Base-by-base conservation (phyloP, 2,329 filamentous ascomycete species). In the Neopestalotiopsis rosae region DNA sequence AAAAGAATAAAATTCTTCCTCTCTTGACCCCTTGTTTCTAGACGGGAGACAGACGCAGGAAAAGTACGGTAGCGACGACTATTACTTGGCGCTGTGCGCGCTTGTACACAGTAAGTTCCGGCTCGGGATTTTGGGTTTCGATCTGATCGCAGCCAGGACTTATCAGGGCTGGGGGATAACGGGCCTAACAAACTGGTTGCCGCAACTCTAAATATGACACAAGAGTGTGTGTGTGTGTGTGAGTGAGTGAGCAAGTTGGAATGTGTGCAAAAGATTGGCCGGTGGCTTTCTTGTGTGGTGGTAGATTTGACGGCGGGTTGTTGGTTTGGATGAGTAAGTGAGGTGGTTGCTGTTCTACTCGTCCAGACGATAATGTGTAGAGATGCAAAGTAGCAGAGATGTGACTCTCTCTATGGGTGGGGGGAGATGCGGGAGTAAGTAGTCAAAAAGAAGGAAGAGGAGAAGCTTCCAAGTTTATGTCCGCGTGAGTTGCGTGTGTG, bases 21-120 rank as follows among this genome's bases (percentile, higher is more conserved):
- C 45, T 52, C 20, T 52, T 52, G 6, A 6, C 17, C n/a, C 45
- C 6, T 52, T 52, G 45, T 38, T 38, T 38, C 24, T 38, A 38
- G 45, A 52, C n/a, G 45, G 45, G 45, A 52, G 45, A 49, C 42
- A 49, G 42, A 52, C 17, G 45, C 17, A 52, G 17, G 45, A 52
- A 52, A 52, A 52, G 45, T 52, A 62, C 59, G 20, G 61, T 64
- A 64, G 61, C 28, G 40, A 52, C 10, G n/a, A 24, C 30, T 20
- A 45, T 64, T 64, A 49, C 61, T 64, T 64, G 61, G 38, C 61
- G 61, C 61, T 64, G 40, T 64, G 13, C 40, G 61, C 61, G 61
- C 61, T 64, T 64, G 61, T 28, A 28, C 24, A 28, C 24, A 28
- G 24, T 62, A 62, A 62, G 45, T 20, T 40, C 30, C 32, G 28